Evolutionary conservation across 306 rosid species (phyloP).

Genomic region (Medicago lupulina): DNA sequence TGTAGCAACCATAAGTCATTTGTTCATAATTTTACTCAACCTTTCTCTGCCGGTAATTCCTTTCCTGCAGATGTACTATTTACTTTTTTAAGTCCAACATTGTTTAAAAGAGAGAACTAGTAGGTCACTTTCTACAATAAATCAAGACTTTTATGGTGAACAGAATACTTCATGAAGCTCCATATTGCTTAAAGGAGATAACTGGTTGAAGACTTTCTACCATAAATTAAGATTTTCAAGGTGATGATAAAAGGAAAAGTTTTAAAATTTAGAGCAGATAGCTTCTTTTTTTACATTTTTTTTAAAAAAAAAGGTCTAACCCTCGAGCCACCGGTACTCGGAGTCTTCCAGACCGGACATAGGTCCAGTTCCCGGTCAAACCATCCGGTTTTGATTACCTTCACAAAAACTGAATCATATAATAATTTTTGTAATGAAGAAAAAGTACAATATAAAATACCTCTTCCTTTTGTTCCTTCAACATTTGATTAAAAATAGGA

Average conservation of each 20-base stretch:
- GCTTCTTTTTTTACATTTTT: too few species aligned
- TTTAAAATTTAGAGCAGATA: background rate
- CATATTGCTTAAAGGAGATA: too few species aligned
- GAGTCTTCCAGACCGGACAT: background rate
- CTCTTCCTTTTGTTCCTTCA: slow-evolving; percentile 79
- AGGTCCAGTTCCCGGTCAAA: too few species aligned
- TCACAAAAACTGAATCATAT: background rate
- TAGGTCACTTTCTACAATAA: background rate
- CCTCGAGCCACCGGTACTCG: background rate
- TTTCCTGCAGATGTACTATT: background rate
- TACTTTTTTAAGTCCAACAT: background rate
- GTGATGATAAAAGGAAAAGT: background rate
- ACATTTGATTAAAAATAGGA: slow-evolving; percentile 90
- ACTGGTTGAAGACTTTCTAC: too few species aligned
- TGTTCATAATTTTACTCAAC: background rate
- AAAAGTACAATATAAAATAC: slow-evolving; percentile 46
- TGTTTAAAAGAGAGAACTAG: background rate
- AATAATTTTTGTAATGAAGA: slow-evolving; percentile 1
- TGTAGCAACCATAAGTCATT: background rate
- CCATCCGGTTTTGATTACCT: background rate
- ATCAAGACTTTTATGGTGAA: background rate
- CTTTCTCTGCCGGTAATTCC: background rate
- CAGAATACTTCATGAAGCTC: too few species aligned
- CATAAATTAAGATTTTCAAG: too few species aligned
- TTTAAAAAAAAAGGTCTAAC: background rate